Evolutionary conservation across 257 asterid genomes (phyloP).

Genomic region (Primulina tabacum): DNA sequence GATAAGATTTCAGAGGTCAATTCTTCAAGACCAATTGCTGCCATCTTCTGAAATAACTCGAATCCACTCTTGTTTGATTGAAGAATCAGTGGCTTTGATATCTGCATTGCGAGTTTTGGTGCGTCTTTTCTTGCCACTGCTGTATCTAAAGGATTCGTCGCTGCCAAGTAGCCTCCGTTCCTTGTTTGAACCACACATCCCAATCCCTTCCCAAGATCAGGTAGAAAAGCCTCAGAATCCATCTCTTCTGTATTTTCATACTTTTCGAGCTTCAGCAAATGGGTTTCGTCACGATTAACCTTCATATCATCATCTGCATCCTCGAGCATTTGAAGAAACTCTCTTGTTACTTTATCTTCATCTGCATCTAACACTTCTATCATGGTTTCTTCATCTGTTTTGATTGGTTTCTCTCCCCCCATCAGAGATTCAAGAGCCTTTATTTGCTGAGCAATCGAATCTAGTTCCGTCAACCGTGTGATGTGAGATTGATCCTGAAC

Average conservation of each 20-base stretch:
- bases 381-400: slow-evolving; percentile 44
- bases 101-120: slow-evolving; percentile 83
- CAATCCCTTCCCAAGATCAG: slow-evolving; percentile 88
- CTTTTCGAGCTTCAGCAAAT: slow-evolving; percentile 16
- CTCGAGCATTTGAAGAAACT: slow-evolving; percentile 82
- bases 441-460: slow-evolving; percentile 80
- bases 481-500: slow-evolving; percentile 62
- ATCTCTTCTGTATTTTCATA: slow-evolving; percentile 26
- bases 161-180: slow-evolving; percentile 78
- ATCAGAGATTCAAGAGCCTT: slow-evolving; percentile 84
- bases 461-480: slow-evolving; percentile 66
- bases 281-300: slow-evolving; percentile 26
- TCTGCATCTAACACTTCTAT: slow-evolving; percentile 69
- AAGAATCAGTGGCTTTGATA: slow-evolving; percentile 64
- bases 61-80: slow-evolving; percentile 47
- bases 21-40: slow-evolving; percentile 58
- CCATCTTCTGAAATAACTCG: slow-evolving; percentile 71
- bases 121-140: slow-evolving; percentile 43
- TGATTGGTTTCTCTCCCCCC: slow-evolving; percentile 43
- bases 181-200: slow-evolving; percentile 85
- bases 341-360: slow-evolving; percentile 79
- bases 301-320: slow-evolving; percentile 35
- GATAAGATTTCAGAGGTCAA: slow-evolving; percentile 54
- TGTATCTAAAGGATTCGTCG: slow-evolving; percentile 66
- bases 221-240: slow-evolving; percentile 38